Base-by-base conservation (phyloP, 768 basidiomycete genomes). In the Podaxis sp. region DNA sequence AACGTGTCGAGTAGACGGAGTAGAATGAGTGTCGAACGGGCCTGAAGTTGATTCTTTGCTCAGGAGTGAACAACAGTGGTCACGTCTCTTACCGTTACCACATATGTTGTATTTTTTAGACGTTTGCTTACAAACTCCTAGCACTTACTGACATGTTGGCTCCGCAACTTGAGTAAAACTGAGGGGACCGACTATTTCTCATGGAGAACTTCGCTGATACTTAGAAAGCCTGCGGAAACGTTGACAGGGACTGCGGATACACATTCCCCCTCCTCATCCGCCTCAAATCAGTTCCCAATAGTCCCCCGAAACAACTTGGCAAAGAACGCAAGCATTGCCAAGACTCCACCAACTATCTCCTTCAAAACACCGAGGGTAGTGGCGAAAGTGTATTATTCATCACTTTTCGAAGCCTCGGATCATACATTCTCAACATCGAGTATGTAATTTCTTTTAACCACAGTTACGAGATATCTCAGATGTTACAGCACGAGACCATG, bases 381-480 rank as follows among this genome's bases (percentile, higher is more conserved):
- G 40, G 20, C 10, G 12, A 49, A n/a, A 49, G 6, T 44, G n/a
- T n/a, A 0, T 22, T 49, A 20, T 24, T 50, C 49, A 26, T 28
- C 20, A 46, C n/a, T 20, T 28, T 22, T 5, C 49, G 49, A 50
- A 26, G 49, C 49, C 13, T 50, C 49, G 49, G 49, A 50, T 50
- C 49, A 50, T 8, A 13, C 41, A 44, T 44, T 20, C 13, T 8
- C 15, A 20, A 24, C 12, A 50, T 24, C 22, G 26, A 50, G 12
- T 50, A 22, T 50, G 13, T 12, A 12, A 50, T 22, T 50, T 8
- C 8, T 28, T 28, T 50, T 22, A 26, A 24, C 49, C 30, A 37
- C 24, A 10, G 41, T 58, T 33, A 36, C 57, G 57, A 57, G 37
- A 48, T 37, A 58, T 49, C 57, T 58, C 28, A 49, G 57, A 53